Base-by-base conservation (phyloP, 306 rosid genomes). In the Dicorynia guianensis region DNA sequence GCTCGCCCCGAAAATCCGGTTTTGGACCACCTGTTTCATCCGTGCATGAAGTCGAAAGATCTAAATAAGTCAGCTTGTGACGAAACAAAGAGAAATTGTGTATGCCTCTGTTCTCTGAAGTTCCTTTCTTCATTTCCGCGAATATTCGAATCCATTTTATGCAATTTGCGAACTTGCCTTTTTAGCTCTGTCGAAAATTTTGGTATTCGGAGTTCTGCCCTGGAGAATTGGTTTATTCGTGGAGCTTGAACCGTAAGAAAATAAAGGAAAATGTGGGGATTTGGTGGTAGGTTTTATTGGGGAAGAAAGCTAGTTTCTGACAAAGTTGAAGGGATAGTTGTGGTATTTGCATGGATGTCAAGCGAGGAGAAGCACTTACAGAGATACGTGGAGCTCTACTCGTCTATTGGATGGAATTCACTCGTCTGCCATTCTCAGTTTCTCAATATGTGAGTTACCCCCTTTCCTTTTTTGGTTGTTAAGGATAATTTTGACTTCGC, bases 321-420 rank as follows among this genome's bases (percentile, higher is more conserved):
- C 76, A 75, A 74, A 54, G 76, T 76, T 6, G 95, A 87, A 81
- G 92, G 95, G 30, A 85, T 87, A 56, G 89, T 89, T 5, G 90
- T 89, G 69, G 66, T 84, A 74, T 89, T 89, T 49, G 90, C 87
- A 33, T 89, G 90, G 95, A 85, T 85, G 90, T 87, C 89, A 5
- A 85, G 95, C 68, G 87, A 87, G 36, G 90, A 89, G 67, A 65
- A 52, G 81, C 92, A 87, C 46, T 40, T 89, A 79, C 85, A 79
- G 49, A 85, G 78, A 79, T 89, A 81, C 63, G 85, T 83, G 43
- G 77, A 87, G 71, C 83, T 89, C 50, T 89, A 87, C 82, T 79
- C 86, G 4, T 89, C 87, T 69, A 48, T 87, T 35, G 90, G 95
- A 20, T 89, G 95, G 95, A 85, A 87, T 74, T 81, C 95, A 3